phyloP scores from a whole-genome alignment of 768 basidiomycete genomes.

The Lentinula guzmanii region DNA sequence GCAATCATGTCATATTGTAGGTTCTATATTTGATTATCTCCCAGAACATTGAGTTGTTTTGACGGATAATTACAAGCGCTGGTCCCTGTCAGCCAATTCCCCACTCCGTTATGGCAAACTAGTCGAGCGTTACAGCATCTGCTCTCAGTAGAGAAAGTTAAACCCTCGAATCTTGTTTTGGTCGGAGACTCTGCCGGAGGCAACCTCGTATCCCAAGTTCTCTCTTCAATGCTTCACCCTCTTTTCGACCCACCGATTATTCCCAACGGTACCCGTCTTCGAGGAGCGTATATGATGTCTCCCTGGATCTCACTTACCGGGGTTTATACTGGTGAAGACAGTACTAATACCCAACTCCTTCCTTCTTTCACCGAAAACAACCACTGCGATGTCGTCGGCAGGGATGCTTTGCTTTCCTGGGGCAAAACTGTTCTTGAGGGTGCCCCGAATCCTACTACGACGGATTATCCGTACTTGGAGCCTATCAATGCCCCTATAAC shows the following conservation, averaged over 20 bases:
- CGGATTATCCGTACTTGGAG: slow-evolving; percentile 20
- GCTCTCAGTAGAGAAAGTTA: slow-evolving; percentile 8
- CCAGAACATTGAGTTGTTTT: background rate
- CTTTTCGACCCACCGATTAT: slow-evolving; percentile 8
- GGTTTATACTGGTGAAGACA: background rate
- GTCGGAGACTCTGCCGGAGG: slow-evolving; percentile 17
- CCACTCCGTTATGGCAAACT: slow-evolving; percentile 17
- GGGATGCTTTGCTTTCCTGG: slow-evolving; percentile 9
- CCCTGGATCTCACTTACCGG: slow-evolving; percentile 18
- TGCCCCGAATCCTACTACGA: slow-evolving; percentile 17
- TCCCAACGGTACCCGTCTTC: slow-evolving; percentile 15
- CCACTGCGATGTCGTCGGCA: slow-evolving; percentile 18
- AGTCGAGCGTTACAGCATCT: slow-evolving; percentile 9
- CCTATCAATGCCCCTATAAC: slow-evolving; percentile 20
- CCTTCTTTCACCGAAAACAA: slow-evolving; percentile 16
- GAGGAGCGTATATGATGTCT: slow-evolving; percentile 30
- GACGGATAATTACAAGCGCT: slow-evolving; percentile 7
- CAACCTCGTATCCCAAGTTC: slow-evolving; percentile 12
- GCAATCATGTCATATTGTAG: slow-evolving; percentile 9
- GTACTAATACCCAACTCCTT: slow-evolving; percentile 7
- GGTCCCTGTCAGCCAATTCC: slow-evolving; percentile 11
- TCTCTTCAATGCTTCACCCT: slow-evolving; percentile 17
- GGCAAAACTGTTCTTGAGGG: slow-evolving; percentile 16
- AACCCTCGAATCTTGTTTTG: slow-evolving; percentile 13
- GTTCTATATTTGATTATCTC: background rate